Base-by-base conservation (phyloP, 768 basidiomycete genomes). In the Epithele typhae region DNA sequence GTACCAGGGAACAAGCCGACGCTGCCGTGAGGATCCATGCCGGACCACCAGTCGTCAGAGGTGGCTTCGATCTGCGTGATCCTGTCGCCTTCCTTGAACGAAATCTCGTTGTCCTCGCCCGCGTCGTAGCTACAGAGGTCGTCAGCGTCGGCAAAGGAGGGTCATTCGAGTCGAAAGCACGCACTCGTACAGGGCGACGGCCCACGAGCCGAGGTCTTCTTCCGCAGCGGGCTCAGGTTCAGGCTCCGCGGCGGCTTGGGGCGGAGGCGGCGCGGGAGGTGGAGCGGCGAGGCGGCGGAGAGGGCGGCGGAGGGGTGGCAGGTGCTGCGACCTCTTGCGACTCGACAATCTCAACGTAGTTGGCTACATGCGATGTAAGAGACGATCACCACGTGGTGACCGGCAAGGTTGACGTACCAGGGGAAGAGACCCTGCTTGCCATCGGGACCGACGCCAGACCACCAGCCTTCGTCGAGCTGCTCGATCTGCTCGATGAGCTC, bases 11-110 rank as follows among this genome's bases (percentile, higher is more conserved):
- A 90, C 58, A 88, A 68, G 18, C 88, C 89, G 40, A 70, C 58
- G 32, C 77, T 67, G 1, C 84, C 84, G 44, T 70, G 60, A 25
- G 60, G 40, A 54, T 78, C 76, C 56, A 67, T 77, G 3, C 90
- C 89, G 52, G 82, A 73, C 90, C 90, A 92, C 91, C 90, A 92
- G 55, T 90, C 90, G n/a, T 91, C 89, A 8, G 80, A 83, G 5
- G 79, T 81, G 43, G 84, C 81, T 58, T 91, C 87, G 43, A 96
- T 87, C 45, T 85, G 73, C 15, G 71, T 74, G 60, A 96, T 88
- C 46, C 71, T 68, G 27, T 93, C 92, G 22, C 89, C 90, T 63
- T 92, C 92, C 24, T 63, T 69, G 77, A 97, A 92, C 3, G 82
- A 75, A 23, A 96, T 68, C 60, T 96, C 93, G 59, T 97, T 96